phyloP scores from a whole-genome alignment of 306 rosid genomes.

The Acmispon strigosus region DNA sequence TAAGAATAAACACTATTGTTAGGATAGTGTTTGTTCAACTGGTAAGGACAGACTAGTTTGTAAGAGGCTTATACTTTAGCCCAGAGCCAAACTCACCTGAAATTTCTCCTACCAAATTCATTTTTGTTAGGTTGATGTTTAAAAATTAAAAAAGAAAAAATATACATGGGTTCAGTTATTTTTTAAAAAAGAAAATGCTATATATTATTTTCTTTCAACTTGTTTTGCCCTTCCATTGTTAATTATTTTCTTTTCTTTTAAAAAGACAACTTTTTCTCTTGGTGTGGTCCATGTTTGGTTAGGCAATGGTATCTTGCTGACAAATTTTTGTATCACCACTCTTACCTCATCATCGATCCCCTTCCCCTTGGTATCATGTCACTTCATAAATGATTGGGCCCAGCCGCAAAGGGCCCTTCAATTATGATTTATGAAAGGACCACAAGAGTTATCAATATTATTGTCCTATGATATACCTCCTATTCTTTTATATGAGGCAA shows the following conservation, averaged over 20 bases:
- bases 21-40: too few species aligned
- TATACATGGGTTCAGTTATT: too few species aligned
- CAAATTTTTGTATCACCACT: neutral
- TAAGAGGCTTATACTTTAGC: too few species aligned
- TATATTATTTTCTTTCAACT: neutral
- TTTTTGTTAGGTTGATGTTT: too few species aligned
- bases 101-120: too few species aligned
- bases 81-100: too few species aligned
- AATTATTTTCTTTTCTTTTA: neutral
- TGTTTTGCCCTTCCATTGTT: neutral
- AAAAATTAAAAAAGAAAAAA: too few species aligned
- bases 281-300: neutral
- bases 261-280: neutral
- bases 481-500: neutral
- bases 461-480: slow-evolving; percentile 16
- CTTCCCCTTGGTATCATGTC: slow-evolving; percentile 13
- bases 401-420: too few species aligned
- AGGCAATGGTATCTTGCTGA: neutral
- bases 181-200: neutral
- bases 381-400: slow-evolving; percentile 26
- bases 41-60: too few species aligned
- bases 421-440: slow-evolving; percentile 23
- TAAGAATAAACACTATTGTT: too few species aligned
- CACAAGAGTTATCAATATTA: slow-evolving; percentile 30
- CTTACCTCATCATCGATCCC: neutral